Evolutionary conservation across 1,284 basidiomycete species (phyloP), one percentile per base, ranked within the genome.

Genomic region (Fereydounia khargensis): DNA sequence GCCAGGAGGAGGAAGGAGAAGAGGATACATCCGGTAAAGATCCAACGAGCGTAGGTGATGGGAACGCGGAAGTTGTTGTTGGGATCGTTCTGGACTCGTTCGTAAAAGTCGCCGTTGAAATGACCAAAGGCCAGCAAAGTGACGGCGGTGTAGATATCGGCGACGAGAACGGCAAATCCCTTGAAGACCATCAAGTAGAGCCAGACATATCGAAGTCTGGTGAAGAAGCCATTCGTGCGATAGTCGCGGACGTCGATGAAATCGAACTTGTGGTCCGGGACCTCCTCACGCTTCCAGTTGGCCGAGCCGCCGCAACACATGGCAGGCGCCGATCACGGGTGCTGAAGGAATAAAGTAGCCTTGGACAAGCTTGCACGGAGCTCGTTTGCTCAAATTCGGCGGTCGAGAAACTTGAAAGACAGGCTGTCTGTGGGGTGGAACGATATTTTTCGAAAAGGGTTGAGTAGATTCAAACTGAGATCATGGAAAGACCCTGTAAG

Each of bases 201-300:
- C 83, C 87, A 90, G 48, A 88, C 77, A 78, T 97, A 97, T 76
- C 89, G 94, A 73, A 90, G 77, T 35, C 91, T 86, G 80, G 90
- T 91, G 57, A 84, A 80, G 76, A 86, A 88, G 59, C 87, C 84
- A 78, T 86, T 87, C 78, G 90, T 86, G 55, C 85, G 86, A 78
- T 94, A 98, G 74, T 97, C 92, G 47, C 85, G 83, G 21, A 87
- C 86, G 77, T 96, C 90, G 76, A 98, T 84, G 76, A 96, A 97
- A 81, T 98, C 94, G 75, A 96, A 97, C 91, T 97, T 98, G 80
- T 97, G 94, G 80, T 97, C 94, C 47, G 88, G 89, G 35, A 98
- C 92, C 68, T 88, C 84, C 81, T 97, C 94, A 74, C 94, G 84
- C 81, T 98, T 97, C 92, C 91, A 96, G 47, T 47, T 51, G 14